Conservation (phyloP, 495 filamentous ascomycete genomes). For the Aspergillus olivimuriae region DNA sequence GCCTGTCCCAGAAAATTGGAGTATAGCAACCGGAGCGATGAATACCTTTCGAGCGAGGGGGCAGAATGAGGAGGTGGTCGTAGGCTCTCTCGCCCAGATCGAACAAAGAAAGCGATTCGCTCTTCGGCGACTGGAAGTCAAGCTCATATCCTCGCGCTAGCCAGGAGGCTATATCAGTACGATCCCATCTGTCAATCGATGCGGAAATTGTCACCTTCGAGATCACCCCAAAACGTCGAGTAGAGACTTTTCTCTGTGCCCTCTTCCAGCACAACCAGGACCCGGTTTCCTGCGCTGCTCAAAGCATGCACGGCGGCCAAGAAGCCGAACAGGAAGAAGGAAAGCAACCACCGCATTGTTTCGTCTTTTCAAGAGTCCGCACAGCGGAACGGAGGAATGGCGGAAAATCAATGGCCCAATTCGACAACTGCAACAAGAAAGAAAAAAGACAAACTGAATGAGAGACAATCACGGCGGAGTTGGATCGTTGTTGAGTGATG, state of each 20-base stretch:
- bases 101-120: constrained; percentile 75
- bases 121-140: constrained; percentile 79
- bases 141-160: constrained; percentile 77
- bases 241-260: constrained; percentile 69
- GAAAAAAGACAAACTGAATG: constrained; percentile 14
- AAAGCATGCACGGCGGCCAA: constrained; percentile 63
- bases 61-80: constrained; percentile 85
- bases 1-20: not conserved
- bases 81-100: constrained; percentile 78
- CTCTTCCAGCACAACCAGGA: constrained; percentile 86
- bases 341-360: constrained; percentile 69
- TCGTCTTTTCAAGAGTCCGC: constrained; percentile 33
- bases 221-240: constrained; percentile 73
- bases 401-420: constrained; percentile 11
- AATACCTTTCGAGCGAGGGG: constrained; percentile 79
- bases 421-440: constrained; percentile 12
- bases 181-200: not conserved
- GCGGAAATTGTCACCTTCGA: constrained; percentile 55
- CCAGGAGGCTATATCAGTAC: constrained; percentile 15
- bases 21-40: not conserved
- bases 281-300: constrained; percentile 71
- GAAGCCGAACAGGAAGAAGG: constrained; percentile 59
- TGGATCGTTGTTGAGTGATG: no score
- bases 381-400: constrained; percentile 28
- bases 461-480: no score